Evolutionary conservation across 805 yeast species (phyloP).

Genomic region (Yarrowia deformans): DNA sequence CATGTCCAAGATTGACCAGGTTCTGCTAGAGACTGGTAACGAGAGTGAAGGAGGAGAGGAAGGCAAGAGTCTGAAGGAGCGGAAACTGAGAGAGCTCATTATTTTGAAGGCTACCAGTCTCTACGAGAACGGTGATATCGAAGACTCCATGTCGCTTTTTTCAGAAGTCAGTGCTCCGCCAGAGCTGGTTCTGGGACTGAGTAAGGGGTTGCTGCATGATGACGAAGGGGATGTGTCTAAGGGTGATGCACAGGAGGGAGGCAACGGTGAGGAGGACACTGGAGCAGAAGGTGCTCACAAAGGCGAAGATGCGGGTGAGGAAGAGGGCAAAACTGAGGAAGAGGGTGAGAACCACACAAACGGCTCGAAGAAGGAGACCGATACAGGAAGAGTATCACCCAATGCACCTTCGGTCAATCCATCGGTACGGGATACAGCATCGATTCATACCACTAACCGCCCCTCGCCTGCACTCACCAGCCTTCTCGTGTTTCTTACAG

Average conservation of each 20-base stretch:
- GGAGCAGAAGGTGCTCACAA: neutral
- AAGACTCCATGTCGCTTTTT: conserved; percentile 56
- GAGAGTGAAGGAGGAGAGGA: conserved; percentile 11
- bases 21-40: conserved; percentile 40
- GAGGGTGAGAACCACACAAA: neutral
- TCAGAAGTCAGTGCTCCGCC: conserved; percentile 68
- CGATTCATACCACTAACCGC: conserved; percentile 2
- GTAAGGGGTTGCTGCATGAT: conserved; percentile 41
- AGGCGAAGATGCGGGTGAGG: neutral
- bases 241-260: no score
- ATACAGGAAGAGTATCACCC: neutral
- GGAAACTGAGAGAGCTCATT: conserved; percentile 56
- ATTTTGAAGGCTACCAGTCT: conserved; percentile 53
- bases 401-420: neutral
- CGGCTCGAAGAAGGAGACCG: neutral
- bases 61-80: conserved; percentile 46
- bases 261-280: neutral
- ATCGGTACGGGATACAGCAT: neutral
- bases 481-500: conserved; percentile 57
- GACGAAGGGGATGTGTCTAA: neutral
- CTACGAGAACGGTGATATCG: conserved; percentile 48
- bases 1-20: conserved; percentile 49
- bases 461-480: conserved; percentile 46
- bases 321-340: neutral
- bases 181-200: conserved; percentile 56